Conservation (phyloP, 2,329 filamentous ascomycete genomes). For the Sphaceloma murrayae region DNA sequence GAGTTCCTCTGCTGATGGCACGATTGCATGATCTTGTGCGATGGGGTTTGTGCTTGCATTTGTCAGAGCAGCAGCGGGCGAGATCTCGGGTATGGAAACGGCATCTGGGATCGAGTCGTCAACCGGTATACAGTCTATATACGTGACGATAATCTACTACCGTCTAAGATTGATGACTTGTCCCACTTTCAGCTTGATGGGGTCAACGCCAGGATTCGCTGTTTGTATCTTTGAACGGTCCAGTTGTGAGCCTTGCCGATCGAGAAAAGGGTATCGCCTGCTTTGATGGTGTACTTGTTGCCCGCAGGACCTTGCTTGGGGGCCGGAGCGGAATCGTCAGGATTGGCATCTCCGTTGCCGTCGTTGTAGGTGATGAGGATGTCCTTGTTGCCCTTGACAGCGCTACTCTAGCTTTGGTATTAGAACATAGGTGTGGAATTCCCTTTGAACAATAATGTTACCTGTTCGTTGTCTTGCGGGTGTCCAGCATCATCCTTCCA, state of each 20-base stretch:
- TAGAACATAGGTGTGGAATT: not conserved
- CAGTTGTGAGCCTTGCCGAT: conserved; percentile 3
- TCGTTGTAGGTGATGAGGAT: conserved; percentile 33
- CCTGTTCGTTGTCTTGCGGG: conserved; percentile 29
- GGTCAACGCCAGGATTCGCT: conserved; percentile 1
- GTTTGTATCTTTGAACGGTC: conserved; percentile 5
- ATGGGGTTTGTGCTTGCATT: too few relatives aligned
- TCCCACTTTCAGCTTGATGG: conserved; percentile 1
- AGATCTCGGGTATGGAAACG: too few relatives aligned
- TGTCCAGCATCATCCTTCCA: conserved; percentile 30
- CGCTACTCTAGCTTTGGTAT: conserved; percentile 25
- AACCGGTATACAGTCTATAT: conserved; percentile 1
- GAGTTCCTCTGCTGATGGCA: not conserved
- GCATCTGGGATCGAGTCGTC: not conserved
- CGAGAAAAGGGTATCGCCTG: conserved; percentile 16
- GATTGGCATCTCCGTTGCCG: conserved; percentile 21
- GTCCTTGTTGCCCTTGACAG: conserved; percentile 33
- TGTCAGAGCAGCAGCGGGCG: too few relatives aligned
- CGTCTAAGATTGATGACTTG: conserved; percentile 11
- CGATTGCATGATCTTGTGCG: not conserved
- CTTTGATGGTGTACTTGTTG: conserved; percentile 13
- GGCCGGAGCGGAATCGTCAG: conserved; percentile 1
- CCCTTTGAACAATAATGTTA: not conserved
- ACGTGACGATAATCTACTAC: conserved; percentile 4
- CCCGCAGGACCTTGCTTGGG: not conserved